These are phyloP conservation scores for Paramecium tetraurelia DNA, from an alignment of 73 alveolate species.

Conservation along the genomic window DNA sequence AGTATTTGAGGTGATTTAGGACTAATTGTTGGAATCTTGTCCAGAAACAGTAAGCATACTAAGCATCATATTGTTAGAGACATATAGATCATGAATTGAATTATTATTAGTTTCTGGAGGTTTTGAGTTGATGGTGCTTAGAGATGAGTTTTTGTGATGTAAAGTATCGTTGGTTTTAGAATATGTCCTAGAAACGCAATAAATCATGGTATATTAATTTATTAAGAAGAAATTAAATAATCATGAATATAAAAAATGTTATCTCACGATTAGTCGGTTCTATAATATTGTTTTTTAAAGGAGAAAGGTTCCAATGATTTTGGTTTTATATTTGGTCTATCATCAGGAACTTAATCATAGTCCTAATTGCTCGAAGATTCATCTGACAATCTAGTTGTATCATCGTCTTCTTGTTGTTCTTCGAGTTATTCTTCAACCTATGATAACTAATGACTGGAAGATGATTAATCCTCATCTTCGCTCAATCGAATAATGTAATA, in stretches of 20 bases:
- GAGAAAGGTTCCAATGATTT: background rate
- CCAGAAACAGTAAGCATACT: background rate
- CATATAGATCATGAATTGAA: background rate
- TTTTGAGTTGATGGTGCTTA: background rate
- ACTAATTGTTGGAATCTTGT: background rate
- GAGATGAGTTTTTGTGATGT: background rate
- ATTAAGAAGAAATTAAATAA: background rate
- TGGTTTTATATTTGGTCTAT: constrained; percentile 6
- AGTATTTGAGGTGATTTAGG: background rate
- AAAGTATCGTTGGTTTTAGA: background rate
- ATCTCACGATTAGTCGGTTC: background rate
- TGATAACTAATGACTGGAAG: background rate
- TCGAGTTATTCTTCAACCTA: background rate
- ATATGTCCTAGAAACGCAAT: background rate
- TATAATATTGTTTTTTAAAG: background rate
- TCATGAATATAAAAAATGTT: background rate
- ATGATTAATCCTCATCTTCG: background rate
- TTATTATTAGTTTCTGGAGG: background rate
- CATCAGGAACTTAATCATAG: background rate
- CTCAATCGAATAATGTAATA: background rate
- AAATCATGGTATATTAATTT: background rate
- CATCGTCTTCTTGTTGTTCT: background rate
- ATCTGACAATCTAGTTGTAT: background rate
- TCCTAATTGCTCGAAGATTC: background rate
- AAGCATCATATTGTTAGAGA: background rate